Conservation (phyloP, 1,284 basidiomycete species). For the Porodaedalea pini region DNA sequence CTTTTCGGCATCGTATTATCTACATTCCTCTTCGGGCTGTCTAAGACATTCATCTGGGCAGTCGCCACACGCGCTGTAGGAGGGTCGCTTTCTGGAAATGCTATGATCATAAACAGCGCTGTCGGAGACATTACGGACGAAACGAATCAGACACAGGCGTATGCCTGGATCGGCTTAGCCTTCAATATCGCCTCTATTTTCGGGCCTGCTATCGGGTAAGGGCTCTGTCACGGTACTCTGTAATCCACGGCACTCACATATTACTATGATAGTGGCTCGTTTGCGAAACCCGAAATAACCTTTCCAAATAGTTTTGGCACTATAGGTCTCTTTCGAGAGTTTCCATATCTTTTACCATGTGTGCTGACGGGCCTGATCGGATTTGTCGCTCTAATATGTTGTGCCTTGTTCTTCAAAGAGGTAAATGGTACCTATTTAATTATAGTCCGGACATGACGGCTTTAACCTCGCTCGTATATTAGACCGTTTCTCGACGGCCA, state of each 20-base stretch:
- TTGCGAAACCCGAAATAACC: constrained; percentile 22
- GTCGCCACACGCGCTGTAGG: constrained; percentile 26
- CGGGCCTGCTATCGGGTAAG: constrained; percentile 18
- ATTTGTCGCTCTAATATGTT: constrained; percentile 14
- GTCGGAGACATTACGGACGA: constrained; percentile 27
- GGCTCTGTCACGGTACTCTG: neutral
- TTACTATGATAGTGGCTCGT: constrained; percentile 7
- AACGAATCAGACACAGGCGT: constrained; percentile 28
- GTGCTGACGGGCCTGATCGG: constrained; percentile 17
- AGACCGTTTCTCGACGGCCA: constrained; percentile 5
- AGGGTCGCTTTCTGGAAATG: constrained; percentile 28
- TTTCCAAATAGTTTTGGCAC: constrained; percentile 21
- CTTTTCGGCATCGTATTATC: constrained; percentile 27
- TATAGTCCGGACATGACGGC: too few relatives aligned
- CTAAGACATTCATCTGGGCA: constrained; percentile 24
- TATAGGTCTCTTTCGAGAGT: constrained; percentile 23
- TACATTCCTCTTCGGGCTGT: constrained; percentile 28
- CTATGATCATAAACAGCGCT: constrained; percentile 23
- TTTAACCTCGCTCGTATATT: neutral
- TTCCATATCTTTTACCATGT: constrained; percentile 29
- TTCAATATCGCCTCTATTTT: constrained; percentile 23
- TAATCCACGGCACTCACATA: neutral
- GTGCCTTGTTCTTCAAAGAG: constrained; percentile 14
- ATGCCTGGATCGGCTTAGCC: constrained; percentile 24
- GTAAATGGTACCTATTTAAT: neutral